Percentiles rank a stretch among this genome's conserved stretches.
Evolutionary conservation across 2,329 filamentous ascomycete species (phyloP).

Genomic region (Lizonia empirigonia): DNA sequence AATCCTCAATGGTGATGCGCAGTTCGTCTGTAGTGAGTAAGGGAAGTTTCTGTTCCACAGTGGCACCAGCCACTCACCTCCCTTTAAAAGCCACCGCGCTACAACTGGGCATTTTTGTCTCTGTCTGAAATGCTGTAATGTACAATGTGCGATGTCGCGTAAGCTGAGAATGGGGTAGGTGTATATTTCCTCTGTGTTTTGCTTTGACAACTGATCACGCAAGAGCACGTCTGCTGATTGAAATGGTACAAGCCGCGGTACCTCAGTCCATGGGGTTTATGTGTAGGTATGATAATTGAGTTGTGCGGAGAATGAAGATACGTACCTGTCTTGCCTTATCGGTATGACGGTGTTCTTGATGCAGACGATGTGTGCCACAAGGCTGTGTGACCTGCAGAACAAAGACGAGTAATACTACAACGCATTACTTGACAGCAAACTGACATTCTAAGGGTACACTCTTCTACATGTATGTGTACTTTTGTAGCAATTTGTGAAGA

Average conservation of each 20-base stretch:
- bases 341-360: not conserved
- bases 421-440: not conserved
- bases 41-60: not conserved
- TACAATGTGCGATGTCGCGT: not conserved
- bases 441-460: constrained; percentile 6
- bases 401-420: not conserved
- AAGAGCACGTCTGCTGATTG: not conserved
- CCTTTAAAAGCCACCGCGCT: not conserved
- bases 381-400: not conserved
- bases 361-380: not conserved
- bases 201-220: not conserved
- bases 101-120: not conserved
- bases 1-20: not conserved
- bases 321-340: not conserved
- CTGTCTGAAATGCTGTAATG: not conserved
- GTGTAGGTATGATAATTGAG: not conserved
- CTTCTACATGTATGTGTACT: constrained; percentile 13
- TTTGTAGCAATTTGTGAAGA: constrained; percentile 10
- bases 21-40: not conserved
- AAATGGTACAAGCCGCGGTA: not conserved
- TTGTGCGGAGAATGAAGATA: not conserved
- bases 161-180: not conserved
- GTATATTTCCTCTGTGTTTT: not conserved
- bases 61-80: not conserved
- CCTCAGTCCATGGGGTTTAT: not conserved